phyloP scores from a whole-genome alignment of 108 stramenopile species.

The Schizochytrium sp. region DNA sequence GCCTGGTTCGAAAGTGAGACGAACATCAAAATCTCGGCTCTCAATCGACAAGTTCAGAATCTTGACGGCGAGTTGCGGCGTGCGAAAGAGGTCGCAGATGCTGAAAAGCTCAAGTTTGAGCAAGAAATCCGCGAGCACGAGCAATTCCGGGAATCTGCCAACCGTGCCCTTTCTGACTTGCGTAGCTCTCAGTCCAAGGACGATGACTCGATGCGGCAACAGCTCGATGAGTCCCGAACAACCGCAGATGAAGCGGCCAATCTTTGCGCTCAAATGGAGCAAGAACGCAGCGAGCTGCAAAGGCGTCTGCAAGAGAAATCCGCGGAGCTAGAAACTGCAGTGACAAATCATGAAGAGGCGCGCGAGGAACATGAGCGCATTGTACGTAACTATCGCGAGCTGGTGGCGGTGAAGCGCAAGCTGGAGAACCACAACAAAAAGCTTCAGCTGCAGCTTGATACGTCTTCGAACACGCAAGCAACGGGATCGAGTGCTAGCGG shows the following conservation, averaged over 20 bases:
- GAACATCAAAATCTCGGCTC: not conserved
- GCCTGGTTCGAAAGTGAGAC: not conserved
- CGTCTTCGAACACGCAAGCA: not conserved
- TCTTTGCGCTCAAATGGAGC: slow-evolving; percentile 1
- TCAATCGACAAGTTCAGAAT: not conserved
- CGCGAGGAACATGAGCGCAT: not conserved
- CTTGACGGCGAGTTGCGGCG: not conserved
- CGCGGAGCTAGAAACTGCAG: not conserved
- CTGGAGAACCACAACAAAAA: slow-evolving; percentile 4
- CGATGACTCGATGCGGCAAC: not conserved
- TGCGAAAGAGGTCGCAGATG: not conserved
- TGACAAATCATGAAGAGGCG: not conserved
- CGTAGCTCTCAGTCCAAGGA: not conserved
- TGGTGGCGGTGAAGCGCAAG: not conserved
- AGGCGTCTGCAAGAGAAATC: not conserved
- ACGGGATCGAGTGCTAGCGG: not conserved
- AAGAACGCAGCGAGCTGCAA: not conserved
- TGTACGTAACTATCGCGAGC: not conserved
- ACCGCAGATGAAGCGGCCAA: not conserved
- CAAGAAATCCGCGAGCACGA: not conserved
- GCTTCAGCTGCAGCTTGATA: not conserved
- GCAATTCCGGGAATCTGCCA: not conserved
- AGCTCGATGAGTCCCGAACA: not conserved
- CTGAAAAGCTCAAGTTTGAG: not conserved
- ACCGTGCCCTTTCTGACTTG: not conserved